Evolutionary conservation across 257 asterid species (phyloP), one percentile per base, ranked within the genome.

Genomic region (Jacaranda mimosifolia): DNA sequence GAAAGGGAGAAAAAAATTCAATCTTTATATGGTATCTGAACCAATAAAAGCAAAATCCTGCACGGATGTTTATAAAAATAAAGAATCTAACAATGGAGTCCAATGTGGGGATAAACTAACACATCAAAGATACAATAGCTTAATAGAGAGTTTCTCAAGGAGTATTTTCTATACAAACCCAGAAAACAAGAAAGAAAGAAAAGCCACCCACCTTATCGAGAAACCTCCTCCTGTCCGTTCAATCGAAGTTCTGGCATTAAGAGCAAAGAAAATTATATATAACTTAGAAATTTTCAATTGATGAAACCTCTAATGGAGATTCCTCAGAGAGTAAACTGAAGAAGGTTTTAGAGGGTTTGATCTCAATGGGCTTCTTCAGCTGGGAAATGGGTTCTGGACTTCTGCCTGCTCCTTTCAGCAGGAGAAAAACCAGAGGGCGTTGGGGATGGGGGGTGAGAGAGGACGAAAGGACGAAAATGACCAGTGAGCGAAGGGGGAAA

Each of bases 161-260:
- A n/a, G 2, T 12, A 45, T 57, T 66, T 38, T 42, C 55, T 72
- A 79, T 66, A 66, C 18, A 70, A 72, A 21, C 58, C 78, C 51
- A 59, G 26, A 46, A 72, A 53, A 48, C 7, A 48, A 48, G 9
- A 48, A 17, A 7, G 18, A 17, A 55, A 19, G n/a, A 17, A 17
- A 43, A 26, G 13, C 68, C 52, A 79, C 78, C 77, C 64, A 83
- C 86, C 86, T 67, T 77, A 17, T 11, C 51, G 11, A 72, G 77
- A 74, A 75, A 74, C 70, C 36, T 74, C 69, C 32, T 45, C 62
- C 43, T 68, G 73, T 40, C 55, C 9, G 46, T 53, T 73, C 70
- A 73, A 53, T 17, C 51, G 38, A 53, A 40, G 38, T 17, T 35
- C 35, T 7, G 68, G 46, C 63, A n/a, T 63, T 21, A 36, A 36